Evolutionary conservation across 768 basidiomycete genomes (phyloP).

Genomic region (Mycena polygramma): DNA sequence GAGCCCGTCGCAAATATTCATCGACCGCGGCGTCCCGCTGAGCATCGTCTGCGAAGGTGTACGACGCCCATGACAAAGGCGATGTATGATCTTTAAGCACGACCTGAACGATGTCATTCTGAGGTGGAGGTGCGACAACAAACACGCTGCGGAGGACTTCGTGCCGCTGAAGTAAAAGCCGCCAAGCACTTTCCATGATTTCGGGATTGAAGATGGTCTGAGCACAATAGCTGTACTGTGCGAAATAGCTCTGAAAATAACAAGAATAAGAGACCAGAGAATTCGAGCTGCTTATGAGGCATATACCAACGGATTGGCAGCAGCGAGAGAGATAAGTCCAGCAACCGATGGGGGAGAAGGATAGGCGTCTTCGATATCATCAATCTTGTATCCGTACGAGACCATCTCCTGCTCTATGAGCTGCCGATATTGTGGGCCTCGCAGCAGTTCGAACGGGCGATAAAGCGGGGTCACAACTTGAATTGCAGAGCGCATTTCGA

Average conservation of each 20-base stretch:
- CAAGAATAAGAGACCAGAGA: neutral
- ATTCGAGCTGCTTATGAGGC: neutral
- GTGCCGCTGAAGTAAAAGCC: conserved; percentile 1
- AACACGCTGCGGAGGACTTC: conserved; percentile 22
- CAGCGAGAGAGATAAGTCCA: conserved; percentile 16
- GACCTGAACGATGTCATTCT: conserved; percentile 16
- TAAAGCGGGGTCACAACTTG: neutral
- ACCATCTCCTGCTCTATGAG: conserved; percentile 5
- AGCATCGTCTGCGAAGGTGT: neutral
- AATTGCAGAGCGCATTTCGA: conserved; percentile 1
- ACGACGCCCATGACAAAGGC: neutral
- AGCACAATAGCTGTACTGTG: conserved; percentile 5
- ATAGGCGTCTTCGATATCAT: conserved; percentile 18
- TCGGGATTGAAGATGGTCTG: conserved; percentile 1
- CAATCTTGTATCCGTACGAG: conserved; percentile 5
- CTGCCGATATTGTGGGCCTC: neutral
- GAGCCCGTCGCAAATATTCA: neutral
- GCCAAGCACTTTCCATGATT: conserved; percentile 12
- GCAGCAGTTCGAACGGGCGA: conserved; percentile 9
- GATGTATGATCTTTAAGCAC: neutral
- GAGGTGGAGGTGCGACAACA: conserved; percentile 13
- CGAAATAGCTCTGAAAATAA: conserved; percentile 17
- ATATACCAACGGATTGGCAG: conserved; percentile 18
- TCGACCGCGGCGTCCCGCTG: conserved; percentile 1
- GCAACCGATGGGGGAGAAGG: conserved; percentile 10